phyloP scores from a whole-genome alignment of 495 filamentous ascomycete genomes.

The Bacidia gigantensis region DNA sequence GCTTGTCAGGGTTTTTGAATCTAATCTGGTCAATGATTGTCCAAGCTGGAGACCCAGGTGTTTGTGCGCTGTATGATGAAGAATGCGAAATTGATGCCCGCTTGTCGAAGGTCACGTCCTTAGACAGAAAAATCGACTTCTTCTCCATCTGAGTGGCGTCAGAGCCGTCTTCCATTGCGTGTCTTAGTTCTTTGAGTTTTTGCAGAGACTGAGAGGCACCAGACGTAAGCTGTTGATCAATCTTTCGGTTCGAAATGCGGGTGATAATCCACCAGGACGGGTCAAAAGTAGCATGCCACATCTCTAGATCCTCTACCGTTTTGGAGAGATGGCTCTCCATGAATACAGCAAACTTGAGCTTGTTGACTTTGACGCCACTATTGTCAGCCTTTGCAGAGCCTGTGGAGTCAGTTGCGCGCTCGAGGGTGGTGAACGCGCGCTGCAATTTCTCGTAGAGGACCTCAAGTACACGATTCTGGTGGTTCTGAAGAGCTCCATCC shows the following conservation, averaged over 20 bases:
- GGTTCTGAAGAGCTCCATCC: too few relatives aligned
- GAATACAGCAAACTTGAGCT: conserved; percentile 19
- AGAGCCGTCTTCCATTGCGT: conserved; percentile 9
- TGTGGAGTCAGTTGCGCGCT: too few relatives aligned
- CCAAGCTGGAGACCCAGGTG: too few relatives aligned
- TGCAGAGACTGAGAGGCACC: too few relatives aligned
- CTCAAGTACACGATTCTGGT: conserved; percentile 22
- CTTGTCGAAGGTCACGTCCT: too few relatives aligned
- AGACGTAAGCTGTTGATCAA: conserved; percentile 19
- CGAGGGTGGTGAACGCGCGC: too few relatives aligned
- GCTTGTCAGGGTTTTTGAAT: conserved; percentile 13
- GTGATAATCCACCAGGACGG: conserved; percentile 21
- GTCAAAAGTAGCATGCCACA: conserved; percentile 19
- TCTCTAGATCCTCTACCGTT: conserved; percentile 15
- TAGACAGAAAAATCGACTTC: too few relatives aligned
- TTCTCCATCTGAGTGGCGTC: too few relatives aligned
- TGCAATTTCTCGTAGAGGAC: conserved; percentile 18
- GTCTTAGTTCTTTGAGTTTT: conserved; percentile 3
- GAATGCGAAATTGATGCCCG: too few relatives aligned
- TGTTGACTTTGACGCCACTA: conserved; percentile 15
- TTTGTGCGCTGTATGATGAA: too few relatives aligned
- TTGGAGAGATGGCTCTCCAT: conserved; percentile 12
- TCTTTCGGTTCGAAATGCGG: conserved; percentile 6
- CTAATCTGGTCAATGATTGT: conserved; percentile 10
- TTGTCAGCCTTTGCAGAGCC: too few relatives aligned